phyloP scores from a whole-genome alignment of 805 yeast genomes.

The Ogataea salicorniae region DNA sequence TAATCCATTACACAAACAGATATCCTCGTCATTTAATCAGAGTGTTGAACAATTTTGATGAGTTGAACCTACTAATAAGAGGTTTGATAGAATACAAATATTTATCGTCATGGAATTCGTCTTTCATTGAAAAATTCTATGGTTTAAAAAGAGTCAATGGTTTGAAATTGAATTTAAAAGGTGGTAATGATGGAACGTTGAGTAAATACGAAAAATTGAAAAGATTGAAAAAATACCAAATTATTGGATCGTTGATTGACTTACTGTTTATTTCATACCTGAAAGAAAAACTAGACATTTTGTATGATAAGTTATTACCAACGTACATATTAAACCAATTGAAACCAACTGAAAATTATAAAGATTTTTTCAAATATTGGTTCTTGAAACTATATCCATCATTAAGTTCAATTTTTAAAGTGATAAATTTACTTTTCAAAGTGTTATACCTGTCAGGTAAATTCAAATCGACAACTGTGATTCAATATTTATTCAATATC shows the following conservation, averaged over 20 bases:
- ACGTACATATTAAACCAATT: slow-evolving; percentile 47
- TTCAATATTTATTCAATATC: slow-evolving; percentile 57
- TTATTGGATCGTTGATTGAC: slow-evolving; percentile 49
- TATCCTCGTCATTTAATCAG: slow-evolving; percentile 66
- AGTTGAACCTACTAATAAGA: slow-evolving; percentile 56
- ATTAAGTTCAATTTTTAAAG: slow-evolving; percentile 40
- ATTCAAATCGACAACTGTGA: slow-evolving; percentile 55
- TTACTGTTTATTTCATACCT: slow-evolving; percentile 65
- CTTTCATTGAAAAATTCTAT: slow-evolving; percentile 88
- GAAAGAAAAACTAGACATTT: slow-evolving; percentile 58
- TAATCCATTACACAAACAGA: slow-evolving; percentile 74
- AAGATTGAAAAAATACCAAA: slow-evolving; percentile 49
- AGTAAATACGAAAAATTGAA: slow-evolving; percentile 43
- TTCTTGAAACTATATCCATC: slow-evolving; percentile 63
- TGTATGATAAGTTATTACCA: slow-evolving; percentile 61
- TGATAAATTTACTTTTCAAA: slow-evolving; percentile 51
- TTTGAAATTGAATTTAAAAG: slow-evolving; percentile 9
- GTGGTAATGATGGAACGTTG: slow-evolving; percentile 4
- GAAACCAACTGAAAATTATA: slow-evolving; percentile 23
- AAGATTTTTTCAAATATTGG: slow-evolving; percentile 28
- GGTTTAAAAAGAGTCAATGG: slow-evolving; percentile 66
- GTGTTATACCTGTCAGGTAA: slow-evolving; percentile 63
- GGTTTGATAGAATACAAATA: slow-evolving; percentile 68
- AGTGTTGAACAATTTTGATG: slow-evolving; percentile 70
- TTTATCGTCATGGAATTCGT: slow-evolving; percentile 68